Conservation (phyloP, 768 basidiomycete species). For the Trametes cubensis region DNA sequence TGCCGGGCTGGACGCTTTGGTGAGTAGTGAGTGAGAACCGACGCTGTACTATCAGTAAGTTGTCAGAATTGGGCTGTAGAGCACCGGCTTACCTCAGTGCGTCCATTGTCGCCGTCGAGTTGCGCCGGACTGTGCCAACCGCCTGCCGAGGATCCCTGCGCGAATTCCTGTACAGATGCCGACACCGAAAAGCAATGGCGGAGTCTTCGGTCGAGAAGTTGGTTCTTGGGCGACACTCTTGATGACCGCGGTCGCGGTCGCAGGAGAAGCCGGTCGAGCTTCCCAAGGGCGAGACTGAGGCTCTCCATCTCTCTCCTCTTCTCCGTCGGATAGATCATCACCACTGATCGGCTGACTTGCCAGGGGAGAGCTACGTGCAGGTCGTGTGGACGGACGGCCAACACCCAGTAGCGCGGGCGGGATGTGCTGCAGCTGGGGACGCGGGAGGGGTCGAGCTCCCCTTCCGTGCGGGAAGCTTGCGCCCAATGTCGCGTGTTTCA, state of each 20-base stretch:
- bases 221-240: constrained; percentile 23
- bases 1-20: constrained; percentile 61
- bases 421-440: constrained; percentile 21
- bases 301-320: constrained; percentile 15
- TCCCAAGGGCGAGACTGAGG: constrained; percentile 6
- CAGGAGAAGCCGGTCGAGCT: constrained; percentile 7
- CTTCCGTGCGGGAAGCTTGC: too few species aligned
- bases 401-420: constrained; percentile 46
- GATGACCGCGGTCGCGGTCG: neutral
- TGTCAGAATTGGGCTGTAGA: constrained; percentile 83
- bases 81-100: constrained; percentile 90
- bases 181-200: constrained; percentile 42
- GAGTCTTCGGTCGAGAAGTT: constrained; percentile 49
- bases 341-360: constrained; percentile 51
- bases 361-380: constrained; percentile 76
- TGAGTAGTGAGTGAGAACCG: neutral
- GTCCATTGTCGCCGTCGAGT: constrained; percentile 85
- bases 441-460: too few species aligned
- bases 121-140: too few species aligned
- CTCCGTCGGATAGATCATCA: constrained; percentile 48
- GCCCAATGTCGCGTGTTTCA: neutral
- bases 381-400: constrained; percentile 65
- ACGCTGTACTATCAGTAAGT: constrained; percentile 32
- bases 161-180: too few species aligned
- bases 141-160: too few species aligned